Evolutionary conservation across 345 rosid species (phyloP).

Genomic region (Populus tremula): DNA sequence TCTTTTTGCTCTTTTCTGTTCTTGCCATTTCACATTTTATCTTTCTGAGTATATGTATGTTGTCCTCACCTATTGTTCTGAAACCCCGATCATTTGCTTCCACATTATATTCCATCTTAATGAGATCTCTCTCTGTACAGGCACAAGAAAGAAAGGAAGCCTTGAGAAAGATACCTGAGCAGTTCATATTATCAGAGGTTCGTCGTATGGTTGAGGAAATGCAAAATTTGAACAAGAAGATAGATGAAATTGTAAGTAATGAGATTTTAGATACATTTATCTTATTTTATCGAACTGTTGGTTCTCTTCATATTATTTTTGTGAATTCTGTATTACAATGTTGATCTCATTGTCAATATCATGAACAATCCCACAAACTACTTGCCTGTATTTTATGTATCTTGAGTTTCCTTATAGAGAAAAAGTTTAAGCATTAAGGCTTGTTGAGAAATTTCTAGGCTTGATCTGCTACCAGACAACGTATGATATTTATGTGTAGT

Average conservation of each 20-base stretch:
- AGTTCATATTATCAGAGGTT: constrained; percentile 66
- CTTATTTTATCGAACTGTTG: background rate
- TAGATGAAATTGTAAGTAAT: constrained; percentile 76
- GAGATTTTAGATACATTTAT: background rate
- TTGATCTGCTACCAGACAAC: too few species aligned
- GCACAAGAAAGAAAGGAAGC: constrained; percentile 65
- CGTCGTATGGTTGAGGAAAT: constrained; percentile 91
- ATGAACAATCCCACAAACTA: background rate
- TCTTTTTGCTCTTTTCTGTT: too few species aligned
- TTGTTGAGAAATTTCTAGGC: background rate
- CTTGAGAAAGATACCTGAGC: constrained; percentile 76
- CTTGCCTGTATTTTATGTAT: too few species aligned
- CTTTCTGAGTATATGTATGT: too few species aligned
- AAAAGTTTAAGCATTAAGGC: background rate
- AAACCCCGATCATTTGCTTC: background rate
- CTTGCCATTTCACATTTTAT: too few species aligned
- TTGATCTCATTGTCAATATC: background rate
- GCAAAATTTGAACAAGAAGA: constrained; percentile 69
- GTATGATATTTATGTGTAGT: too few species aligned
- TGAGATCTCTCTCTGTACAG: constrained; percentile 36
- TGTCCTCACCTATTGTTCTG: background rate
- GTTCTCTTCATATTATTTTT: background rate
- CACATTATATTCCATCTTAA: background rate
- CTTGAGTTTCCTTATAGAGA: too few species aligned
- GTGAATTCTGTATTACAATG: background rate